phyloP scores from a whole-genome alignment of 805 yeast genomes.

The Millerago galiae region DNA sequence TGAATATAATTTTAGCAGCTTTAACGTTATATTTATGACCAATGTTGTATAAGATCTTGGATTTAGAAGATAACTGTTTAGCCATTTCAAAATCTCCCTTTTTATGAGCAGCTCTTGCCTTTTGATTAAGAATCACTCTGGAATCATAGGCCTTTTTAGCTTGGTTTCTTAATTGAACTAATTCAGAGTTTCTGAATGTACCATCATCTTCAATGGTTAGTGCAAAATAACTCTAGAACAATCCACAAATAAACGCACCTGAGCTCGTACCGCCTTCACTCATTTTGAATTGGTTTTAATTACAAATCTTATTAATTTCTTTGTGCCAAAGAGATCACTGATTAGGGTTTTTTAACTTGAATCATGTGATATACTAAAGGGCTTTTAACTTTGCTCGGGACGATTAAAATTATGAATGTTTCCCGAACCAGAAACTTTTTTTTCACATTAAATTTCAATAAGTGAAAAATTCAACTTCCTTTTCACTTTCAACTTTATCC shows the following conservation, averaged over 20 bases:
- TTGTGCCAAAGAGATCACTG: background rate
- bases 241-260: background rate
- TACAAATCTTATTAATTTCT: too few relatives aligned
- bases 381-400: background rate
- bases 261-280: background rate
- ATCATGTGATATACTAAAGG: background rate
- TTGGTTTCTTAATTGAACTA: conserved; percentile 50
- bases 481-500: background rate
- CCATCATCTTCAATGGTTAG: background rate
- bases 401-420: background rate
- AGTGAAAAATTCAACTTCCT: conserved; percentile 6
- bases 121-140: conserved; percentile 39
- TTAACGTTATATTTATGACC: conserved; percentile 66
- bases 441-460: background rate
- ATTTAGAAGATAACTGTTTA: conserved; percentile 55
- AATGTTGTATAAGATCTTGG: conserved; percentile 48
- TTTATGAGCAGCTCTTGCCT: conserved; percentile 73
- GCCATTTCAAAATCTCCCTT: conserved; percentile 72
- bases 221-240: background rate
- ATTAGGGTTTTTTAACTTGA: background rate
- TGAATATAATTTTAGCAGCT: conserved; percentile 86
- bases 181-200: conserved; percentile 31
- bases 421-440: background rate
- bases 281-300: background rate
- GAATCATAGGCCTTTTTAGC: conserved; percentile 39